Evolutionary conservation across 2,329 filamentous ascomycete species (phyloP).

Genomic region (Alternaria sp.): DNA sequence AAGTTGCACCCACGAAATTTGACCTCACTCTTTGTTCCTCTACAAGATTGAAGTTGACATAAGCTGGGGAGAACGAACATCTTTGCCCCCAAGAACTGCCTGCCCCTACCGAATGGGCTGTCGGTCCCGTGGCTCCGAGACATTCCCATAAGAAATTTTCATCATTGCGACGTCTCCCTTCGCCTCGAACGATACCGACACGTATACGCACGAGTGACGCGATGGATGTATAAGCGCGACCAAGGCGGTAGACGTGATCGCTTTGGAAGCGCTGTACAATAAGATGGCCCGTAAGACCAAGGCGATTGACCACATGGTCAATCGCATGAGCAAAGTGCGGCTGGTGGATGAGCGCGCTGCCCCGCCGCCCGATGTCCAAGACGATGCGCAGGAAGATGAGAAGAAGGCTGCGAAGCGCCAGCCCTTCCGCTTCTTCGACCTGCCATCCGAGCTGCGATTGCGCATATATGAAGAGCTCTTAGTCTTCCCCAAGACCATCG

Average conservation of each 20-base stretch:
- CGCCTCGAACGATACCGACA: conserved; percentile 9
- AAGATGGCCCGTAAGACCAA: conserved; percentile 32
- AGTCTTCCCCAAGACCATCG: conserved; percentile 62
- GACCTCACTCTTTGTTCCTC: conserved; percentile 58
- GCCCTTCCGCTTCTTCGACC: conserved; percentile 59
- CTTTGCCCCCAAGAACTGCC: conserved; percentile 48
- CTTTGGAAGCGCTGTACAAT: conserved; percentile 27
- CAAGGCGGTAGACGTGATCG: conserved; percentile 40
- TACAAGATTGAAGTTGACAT: conserved; percentile 65
- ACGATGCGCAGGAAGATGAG: not conserved
- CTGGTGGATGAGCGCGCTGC: conserved; percentile 18
- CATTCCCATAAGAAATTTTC: conserved; percentile 21
- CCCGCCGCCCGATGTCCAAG: not conserved
- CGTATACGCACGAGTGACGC: conserved; percentile 28
- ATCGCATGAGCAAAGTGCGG: conserved; percentile 33
- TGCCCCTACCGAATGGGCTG: conserved; percentile 37
- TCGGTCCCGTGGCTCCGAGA: conserved; percentile 49
- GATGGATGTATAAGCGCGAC: conserved; percentile 53
- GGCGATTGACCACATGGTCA: conserved; percentile 34
- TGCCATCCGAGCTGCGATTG: conserved; percentile 61
- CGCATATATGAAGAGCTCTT: conserved; percentile 57
- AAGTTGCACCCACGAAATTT: conserved; percentile 61
- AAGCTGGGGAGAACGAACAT: conserved; percentile 58
- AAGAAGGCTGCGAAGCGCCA: conserved; percentile 10
- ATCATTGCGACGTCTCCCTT: conserved; percentile 10